Percentiles rank a stretch among this genome's conserved stretches.
phyloP scores from a whole-genome alignment of 192 early-diverging fungal species.

The Podila verticillata region DNA sequence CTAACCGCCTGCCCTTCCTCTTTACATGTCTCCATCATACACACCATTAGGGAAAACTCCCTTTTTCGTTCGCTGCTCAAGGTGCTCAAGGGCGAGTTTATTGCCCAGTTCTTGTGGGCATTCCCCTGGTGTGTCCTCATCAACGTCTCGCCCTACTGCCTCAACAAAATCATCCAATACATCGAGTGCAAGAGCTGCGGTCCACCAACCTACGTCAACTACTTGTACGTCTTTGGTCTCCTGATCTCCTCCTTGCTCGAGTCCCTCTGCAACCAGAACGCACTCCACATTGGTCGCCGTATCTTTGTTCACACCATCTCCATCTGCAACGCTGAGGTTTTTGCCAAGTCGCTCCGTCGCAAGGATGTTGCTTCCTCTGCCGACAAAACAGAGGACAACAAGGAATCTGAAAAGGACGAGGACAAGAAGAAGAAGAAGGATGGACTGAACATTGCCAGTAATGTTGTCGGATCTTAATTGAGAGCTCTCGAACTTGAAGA shows the following conservation, averaged over 20 bases:
- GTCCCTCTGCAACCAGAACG: slow-evolving; percentile 59
- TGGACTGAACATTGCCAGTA: slow-evolving; percentile 39
- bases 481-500: no score
- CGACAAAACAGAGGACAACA: slow-evolving; percentile 31
- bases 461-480: not conserved
- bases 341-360: slow-evolving; percentile 59
- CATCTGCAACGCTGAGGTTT: slow-evolving; percentile 58
- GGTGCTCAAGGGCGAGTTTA: slow-evolving; percentile 36
- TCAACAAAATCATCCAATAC: slow-evolving; percentile 50
- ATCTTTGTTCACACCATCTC: slow-evolving; percentile 66
- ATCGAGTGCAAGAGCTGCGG: slow-evolving; percentile 46
- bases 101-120: slow-evolving; percentile 44
- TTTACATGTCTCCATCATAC: no score
- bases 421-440: slow-evolving; percentile 37
- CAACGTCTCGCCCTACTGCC: slow-evolving; percentile 44
- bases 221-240: slow-evolving; percentile 68
- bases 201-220: slow-evolving; percentile 43
- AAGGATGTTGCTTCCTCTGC: slow-evolving; percentile 56
- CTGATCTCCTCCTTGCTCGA: slow-evolving; percentile 58
- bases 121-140: slow-evolving; percentile 36
- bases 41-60: slow-evolving; percentile 16
- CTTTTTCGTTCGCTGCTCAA: slow-evolving; percentile 27
- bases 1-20: not conserved
- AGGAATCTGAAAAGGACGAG: not conserved
- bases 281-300: slow-evolving; percentile 72